Evolutionary conservation across 1,284 basidiomycete genomes (phyloP), one percentile per base, ranked within the genome.

Genomic region (Trichosporon sp.): DNA sequence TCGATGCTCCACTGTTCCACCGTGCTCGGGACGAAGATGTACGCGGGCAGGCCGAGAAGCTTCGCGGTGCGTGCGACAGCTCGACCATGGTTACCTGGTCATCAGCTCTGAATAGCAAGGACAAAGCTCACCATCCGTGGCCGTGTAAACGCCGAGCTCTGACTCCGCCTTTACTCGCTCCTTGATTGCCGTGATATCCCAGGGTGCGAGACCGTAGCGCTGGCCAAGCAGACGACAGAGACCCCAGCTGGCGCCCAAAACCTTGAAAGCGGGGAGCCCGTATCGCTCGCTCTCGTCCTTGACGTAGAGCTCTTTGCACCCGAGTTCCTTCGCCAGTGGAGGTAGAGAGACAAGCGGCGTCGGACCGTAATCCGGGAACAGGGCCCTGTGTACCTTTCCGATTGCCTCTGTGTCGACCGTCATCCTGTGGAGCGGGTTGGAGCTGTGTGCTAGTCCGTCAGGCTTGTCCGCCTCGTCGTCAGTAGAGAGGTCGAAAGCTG

Each of bases 231-330:
- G 14, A 5, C 65, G 61, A 31, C 67, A 68, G 12, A 71, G 64
- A 0, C 65, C 71, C 71, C 71, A 74, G 68, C 73, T 74, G 32
- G 73, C 73, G 2, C 73, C 73, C 35, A 74, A 71, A 7, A 74
- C 65, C 68, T 74, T 74, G 71, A 74, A 74, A 38, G 73, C 73
- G 3, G 73, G 73, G 26, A 74, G 69, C 7, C 73, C 73, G 59
- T 66, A 74, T 6, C 73, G 73, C 14, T 26, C 1, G 38, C 61
- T 67, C 71, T 74, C 73, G 71, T 74, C 73, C 67, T 74, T 74
- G 67, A 71, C 66, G 69, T 72, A 72, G 7, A 74, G 61, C 6
- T 61, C 67, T 5, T 21, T 48, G 61, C 67, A 68, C 10, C 73
- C 73, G 14, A 74, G 71, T 61, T 72, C 69, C 1, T 19, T 31